phyloP scores from a whole-genome alignment of 2,329 filamentous ascomycete species.

The Eutypella sp. region DNA sequence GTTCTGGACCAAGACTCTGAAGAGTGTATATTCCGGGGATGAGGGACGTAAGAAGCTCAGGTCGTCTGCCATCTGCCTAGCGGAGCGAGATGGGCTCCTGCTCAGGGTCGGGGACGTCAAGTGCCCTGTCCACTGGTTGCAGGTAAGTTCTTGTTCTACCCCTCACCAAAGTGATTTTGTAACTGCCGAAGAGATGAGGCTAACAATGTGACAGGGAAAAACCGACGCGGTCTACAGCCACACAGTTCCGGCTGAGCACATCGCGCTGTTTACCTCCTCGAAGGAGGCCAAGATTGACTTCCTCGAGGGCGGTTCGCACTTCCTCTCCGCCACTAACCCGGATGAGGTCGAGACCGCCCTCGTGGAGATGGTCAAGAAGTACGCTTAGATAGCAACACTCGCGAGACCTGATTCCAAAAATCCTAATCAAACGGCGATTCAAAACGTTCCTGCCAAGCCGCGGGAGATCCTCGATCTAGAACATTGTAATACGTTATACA shows the following conservation, averaged over 20 bases:
- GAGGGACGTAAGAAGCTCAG: constrained; percentile 44
- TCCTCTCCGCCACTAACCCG: constrained; percentile 44
- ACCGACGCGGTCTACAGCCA: constrained; percentile 39
- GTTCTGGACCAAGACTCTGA: constrained; percentile 43
- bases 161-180: neutral
- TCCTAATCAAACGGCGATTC: too few species aligned
- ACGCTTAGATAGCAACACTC: too few species aligned
- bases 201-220: constrained; percentile 32
- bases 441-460: too few species aligned
- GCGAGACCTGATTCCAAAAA: too few species aligned
- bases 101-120: constrained; percentile 40
- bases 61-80: constrained; percentile 39
- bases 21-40: constrained; percentile 43
- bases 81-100: constrained; percentile 44
- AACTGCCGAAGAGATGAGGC: neutral
- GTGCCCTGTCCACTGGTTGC: constrained; percentile 49
- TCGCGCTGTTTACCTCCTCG: constrained; percentile 44
- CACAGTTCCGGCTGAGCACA: constrained; percentile 39
- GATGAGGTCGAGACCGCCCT: constrained; percentile 41
- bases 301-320: constrained; percentile 43
- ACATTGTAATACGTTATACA: too few species aligned
- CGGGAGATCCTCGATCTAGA: too few species aligned
- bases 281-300: constrained; percentile 38
- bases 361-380: constrained; percentile 10
- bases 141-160: constrained; percentile 30